Percentiles rank a stretch among this genome's conserved stretches.
Evolutionary conservation across 768 basidiomycete species (phyloP).

Genomic region (Gymnopilus dilepis): DNA sequence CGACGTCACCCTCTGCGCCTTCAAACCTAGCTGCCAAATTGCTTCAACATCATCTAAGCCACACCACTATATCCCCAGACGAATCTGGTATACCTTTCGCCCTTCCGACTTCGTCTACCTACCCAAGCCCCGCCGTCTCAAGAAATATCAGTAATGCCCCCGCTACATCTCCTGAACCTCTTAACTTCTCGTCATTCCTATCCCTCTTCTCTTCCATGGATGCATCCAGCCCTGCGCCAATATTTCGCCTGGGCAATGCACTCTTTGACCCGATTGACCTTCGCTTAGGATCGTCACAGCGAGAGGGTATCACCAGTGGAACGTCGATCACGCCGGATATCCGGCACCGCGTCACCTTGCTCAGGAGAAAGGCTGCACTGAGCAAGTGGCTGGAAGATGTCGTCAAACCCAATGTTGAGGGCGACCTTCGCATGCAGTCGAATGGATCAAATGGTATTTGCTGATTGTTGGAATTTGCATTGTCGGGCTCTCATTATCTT

Average conservation of each 20-base stretch:
- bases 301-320: slow-evolving; percentile 16
- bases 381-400: slow-evolving; percentile 85
- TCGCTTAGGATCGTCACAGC: slow-evolving; percentile 46
- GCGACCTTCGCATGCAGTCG: slow-evolving; percentile 54
- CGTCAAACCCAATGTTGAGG: slow-evolving; percentile 73
- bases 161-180: slow-evolving; percentile 38
- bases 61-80: slow-evolving; percentile 74
- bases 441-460: slow-evolving; percentile 34
- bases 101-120: slow-evolving; percentile 51
- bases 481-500: neutral
- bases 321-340: slow-evolving; percentile 61
- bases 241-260: slow-evolving; percentile 89
- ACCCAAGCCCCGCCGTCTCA: slow-evolving; percentile 31
- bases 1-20: slow-evolving; percentile 28
- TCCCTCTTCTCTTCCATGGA: slow-evolving; percentile 75
- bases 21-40: slow-evolving; percentile 59
- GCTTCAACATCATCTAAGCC: slow-evolving; percentile 76
- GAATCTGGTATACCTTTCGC: slow-evolving; percentile 75
- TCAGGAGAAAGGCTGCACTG: slow-evolving; percentile 80
- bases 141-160: slow-evolving; percentile 22
- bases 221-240: slow-evolving; percentile 69
- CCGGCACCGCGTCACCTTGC: slow-evolving; percentile 57
- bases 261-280: slow-evolving; percentile 88
- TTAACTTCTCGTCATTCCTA: slow-evolving; percentile 82
- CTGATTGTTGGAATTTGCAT: neutral